A percentile compares a stretch with the other conserved stretches of the same genome.
These are phyloP conservation scores for Phytophthora agathidicida DNA, from an alignment of 352 stramenopile genomes.

Conservation along the genomic window DNA sequence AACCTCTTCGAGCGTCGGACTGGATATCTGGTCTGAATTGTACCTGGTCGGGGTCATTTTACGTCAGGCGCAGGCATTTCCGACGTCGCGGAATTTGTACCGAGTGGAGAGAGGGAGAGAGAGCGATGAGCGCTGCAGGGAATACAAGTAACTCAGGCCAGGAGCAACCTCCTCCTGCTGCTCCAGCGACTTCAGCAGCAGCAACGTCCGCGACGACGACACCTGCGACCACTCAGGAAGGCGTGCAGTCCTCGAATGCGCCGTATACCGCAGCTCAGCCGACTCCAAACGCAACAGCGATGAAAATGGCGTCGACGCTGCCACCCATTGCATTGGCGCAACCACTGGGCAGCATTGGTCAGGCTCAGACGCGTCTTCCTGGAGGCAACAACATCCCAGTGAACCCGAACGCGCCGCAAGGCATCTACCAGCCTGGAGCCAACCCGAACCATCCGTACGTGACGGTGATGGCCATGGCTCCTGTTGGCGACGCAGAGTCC, in stretches of 20 bases:
- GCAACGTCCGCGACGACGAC: constrained; percentile 1
- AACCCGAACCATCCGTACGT: constrained; percentile 39
- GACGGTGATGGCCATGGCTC: constrained; percentile 40
- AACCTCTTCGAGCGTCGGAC: not conserved
- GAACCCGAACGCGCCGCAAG: constrained; percentile 28
- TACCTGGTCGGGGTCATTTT: not conserved
- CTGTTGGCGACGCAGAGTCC: constrained; percentile 25
- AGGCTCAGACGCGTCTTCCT: constrained; percentile 40
- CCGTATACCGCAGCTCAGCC: constrained; percentile 44
- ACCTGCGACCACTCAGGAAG: constrained; percentile 15
- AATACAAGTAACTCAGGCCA: constrained; percentile 4
- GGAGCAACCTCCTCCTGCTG: not conserved
- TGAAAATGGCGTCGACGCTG: constrained; percentile 35
- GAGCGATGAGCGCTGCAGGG: constrained; percentile 9
- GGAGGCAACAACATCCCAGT: constrained; percentile 52
- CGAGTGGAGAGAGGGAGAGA: not conserved
- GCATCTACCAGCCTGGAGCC: constrained; percentile 14
- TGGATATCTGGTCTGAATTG: constrained; percentile 22
- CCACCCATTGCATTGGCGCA: constrained; percentile 53
- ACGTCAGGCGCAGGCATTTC: no score
- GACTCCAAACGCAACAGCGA: constrained; percentile 38
- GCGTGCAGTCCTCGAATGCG: constrained; percentile 20
- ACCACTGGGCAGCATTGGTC: constrained; percentile 39
- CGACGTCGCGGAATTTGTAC: not conserved
- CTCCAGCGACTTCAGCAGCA: not conserved